Base-by-base conservation (phyloP, 2,329 filamentous ascomycete species). In the Aspergillus sp. region DNA sequence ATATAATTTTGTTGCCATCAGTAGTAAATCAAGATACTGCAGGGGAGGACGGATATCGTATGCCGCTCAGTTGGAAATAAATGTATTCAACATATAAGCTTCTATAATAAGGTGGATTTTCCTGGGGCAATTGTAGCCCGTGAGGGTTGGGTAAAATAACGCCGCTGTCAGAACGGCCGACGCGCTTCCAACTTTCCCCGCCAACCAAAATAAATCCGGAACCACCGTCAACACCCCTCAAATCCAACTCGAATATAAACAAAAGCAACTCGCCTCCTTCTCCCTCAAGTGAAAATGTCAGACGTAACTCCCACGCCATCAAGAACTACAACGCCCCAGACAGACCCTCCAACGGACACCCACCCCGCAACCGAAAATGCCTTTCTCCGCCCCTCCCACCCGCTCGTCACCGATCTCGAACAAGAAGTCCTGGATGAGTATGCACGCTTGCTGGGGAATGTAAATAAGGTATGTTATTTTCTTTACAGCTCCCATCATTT, bases 391-490 rank as follows among this genome's bases (percentile, higher is more conserved):
- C 59, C 69, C n/a, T 69, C 74, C 12, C 72, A 73, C 54, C 68
- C 73, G 0, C 66, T 71, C 21, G 72, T 96, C 61, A 84, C 88
- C 1, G 89, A 91, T 4, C 84, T 96, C 7, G 93, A 99, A 78
- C 93, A 96, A 74, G 91, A 98, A 72, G 89, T 99, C 1, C 81
- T 99, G 1, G 92, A 98, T 61, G 95, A 99, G 76, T 99, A 99
- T 71, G 87, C 93, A 65, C 84, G 89, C 14, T 78, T 99, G 33
- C 85, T 93, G 0, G 88, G 89, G 66, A 99, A 98, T 71, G 88
- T 99, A 83, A 96, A 96, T 70, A 89, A 89, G 78, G 95, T 93
- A 76, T 11, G 27, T 11, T 31, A 31, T 31, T 9, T 31, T 8
- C 3, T 1, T 11, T 11, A 31, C 3, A 9, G 9, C 9, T 11